Percentiles rank a stretch among this genome's conserved stretches.
These are phyloP conservation scores for Nitzschia palea DNA, from an alignment of 108 stramenopile genomes.

Conservation along the genomic window DNA sequence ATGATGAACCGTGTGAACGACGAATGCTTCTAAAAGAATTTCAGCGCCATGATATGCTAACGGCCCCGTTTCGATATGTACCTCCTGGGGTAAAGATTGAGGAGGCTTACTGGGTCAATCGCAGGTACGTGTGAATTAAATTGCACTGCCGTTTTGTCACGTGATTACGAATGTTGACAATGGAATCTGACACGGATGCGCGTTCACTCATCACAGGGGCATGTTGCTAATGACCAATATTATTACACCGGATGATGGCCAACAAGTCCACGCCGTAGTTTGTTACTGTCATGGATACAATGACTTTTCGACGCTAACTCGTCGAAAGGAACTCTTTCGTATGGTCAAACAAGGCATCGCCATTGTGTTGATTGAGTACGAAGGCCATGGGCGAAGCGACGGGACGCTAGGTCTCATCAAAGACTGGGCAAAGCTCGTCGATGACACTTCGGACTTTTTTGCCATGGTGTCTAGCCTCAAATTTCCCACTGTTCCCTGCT, in stretches of 20 bases:
- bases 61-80: background rate
- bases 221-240: conserved; percentile 33
- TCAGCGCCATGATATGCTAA: conserved; percentile 37
- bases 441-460: conserved; percentile 56
- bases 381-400: conserved; percentile 72
- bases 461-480: conserved; percentile 22
- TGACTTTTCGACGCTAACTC: conserved; percentile 59
- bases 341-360: conserved; percentile 56
- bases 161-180: background rate
- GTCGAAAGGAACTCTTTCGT: conserved; percentile 47
- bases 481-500: conserved; percentile 45
- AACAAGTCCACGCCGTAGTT: conserved; percentile 57
- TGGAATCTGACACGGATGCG: conserved; percentile 10
- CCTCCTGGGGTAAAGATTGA: conserved; percentile 5
- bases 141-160: no score
- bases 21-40: conserved; percentile 33
- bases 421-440: conserved; percentile 48
- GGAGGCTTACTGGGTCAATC: conserved; percentile 12
- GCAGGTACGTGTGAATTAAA: background rate
- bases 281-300: conserved; percentile 73
- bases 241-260: conserved; percentile 47
- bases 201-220: background rate
- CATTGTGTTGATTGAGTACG: conserved; percentile 66
- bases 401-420: conserved; percentile 50
- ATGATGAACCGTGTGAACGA: conserved; percentile 51